Evolutionary conservation across 2,329 filamentous ascomycete species (phyloP).

Genomic region (Fusarium redolens): DNA sequence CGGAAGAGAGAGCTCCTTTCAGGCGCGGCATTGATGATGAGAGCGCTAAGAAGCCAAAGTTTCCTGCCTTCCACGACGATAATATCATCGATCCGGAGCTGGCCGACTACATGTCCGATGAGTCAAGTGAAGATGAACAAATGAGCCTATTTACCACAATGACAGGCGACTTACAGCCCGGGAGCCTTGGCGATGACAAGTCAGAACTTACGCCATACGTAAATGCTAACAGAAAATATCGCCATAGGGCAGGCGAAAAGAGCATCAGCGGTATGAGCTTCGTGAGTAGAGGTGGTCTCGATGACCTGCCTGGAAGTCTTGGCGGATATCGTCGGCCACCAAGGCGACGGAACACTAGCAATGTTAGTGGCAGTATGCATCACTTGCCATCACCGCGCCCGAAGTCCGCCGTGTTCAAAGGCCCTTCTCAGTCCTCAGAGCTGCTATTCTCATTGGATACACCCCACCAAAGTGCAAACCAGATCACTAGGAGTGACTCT

Average conservation of each 20-base stretch:
- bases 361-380: slow-evolving; percentile 76
- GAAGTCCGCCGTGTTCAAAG: slow-evolving; percentile 67
- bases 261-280: slow-evolving; percentile 78
- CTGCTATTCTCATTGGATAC: slow-evolving; percentile 61
- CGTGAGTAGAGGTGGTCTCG: slow-evolving; percentile 72
- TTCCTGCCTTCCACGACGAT: slow-evolving; percentile 97
- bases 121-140: slow-evolving; percentile 92
- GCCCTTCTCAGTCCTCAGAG: slow-evolving; percentile 64
- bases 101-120: slow-evolving; percentile 95
- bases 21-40: slow-evolving; percentile 78
- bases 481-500: slow-evolving; percentile 81
- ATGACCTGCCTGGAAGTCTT: slow-evolving; percentile 70
- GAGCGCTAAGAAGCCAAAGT: slow-evolving; percentile 69
- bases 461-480: slow-evolving; percentile 57
- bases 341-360: slow-evolving; percentile 84
- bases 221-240: slow-evolving; percentile 78
- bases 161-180: slow-evolving; percentile 72
- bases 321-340: slow-evolving; percentile 70
- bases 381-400: slow-evolving; percentile 80
- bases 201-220: slow-evolving; percentile 78
- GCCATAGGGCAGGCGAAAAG: slow-evolving; percentile 79
- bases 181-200: slow-evolving; percentile 79
- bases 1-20: slow-evolving; percentile 89
- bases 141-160: slow-evolving; percentile 84
- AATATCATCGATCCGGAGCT: slow-evolving; percentile 98